Base-by-base conservation (phyloP, 257 asterid species). In the Rhazya stricta region DNA sequence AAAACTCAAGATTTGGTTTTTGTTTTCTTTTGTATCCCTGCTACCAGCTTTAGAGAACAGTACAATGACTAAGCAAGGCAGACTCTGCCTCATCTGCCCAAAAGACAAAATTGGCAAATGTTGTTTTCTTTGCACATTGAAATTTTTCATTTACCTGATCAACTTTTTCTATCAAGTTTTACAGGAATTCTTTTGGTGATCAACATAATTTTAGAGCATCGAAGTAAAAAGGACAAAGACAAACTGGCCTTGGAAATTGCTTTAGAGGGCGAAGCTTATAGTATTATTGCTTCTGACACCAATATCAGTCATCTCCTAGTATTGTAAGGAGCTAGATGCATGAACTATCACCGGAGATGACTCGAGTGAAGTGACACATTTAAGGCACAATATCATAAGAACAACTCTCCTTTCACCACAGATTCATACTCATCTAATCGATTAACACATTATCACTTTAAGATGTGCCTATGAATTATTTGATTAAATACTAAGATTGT, bases 331-430 rank as follows among this genome's bases (percentile, higher is more conserved):
- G 18, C 18, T 4, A 25, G 32, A 23, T 74, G 61, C 61, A 60
- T 25, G 77, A 73, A 61, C 61, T 37, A 61, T 10, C 42, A 45
- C 15, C 12, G 39, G 50, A 57, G 45, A 61, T 76, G 79, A 67
- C 54, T 66, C 9, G 74, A 75, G 68, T 25, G 69, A 76, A 42
- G 68, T 76, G 79, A 76, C 74, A 53, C 18, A 69, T 42, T 67
- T 43, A 76, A 39, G 19, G 74, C 42, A 19, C 53, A 65, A 50
- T 42, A 27, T 60, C 12, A 66, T 48, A 25, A 37, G 36, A 5
- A 71, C 75, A 71, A 53, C 67, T 71, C 41, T 32, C 18, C n/a
- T n/a, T n/a, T n/a, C n/a, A n/a, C n/a, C n/a, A 54, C 10, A 18
- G 61, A 1, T 53, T 54, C 27, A 0, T 1, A 18, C 0, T 5